These are phyloP conservation scores for Aquilaria agallochum DNA, from an alignment of 441 rosid genomes.

Conservation along the genomic window DNA sequence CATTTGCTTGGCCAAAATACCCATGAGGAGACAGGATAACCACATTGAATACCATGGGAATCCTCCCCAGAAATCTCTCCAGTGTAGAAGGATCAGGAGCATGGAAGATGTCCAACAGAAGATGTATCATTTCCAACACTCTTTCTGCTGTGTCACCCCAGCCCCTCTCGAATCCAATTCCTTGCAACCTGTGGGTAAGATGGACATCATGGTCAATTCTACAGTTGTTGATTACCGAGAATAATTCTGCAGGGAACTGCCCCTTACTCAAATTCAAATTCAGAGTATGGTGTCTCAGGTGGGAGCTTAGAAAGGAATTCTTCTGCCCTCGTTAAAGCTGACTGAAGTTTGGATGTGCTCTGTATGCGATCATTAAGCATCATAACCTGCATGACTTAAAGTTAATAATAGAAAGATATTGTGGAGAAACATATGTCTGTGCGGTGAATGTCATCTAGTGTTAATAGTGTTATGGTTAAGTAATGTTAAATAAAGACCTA, in stretches of 20 bases:
- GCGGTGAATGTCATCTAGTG: not conserved
- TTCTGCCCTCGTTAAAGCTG: constrained; percentile 74
- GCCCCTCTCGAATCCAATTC: constrained; percentile 96
- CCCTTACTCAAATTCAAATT: constrained; percentile 64
- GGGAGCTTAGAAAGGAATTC: constrained; percentile 76
- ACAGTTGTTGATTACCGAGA: too few relatives aligned
- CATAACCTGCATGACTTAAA: constrained; percentile 39
- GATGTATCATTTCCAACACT: constrained; percentile 76
- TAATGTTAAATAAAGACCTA: too few relatives aligned
- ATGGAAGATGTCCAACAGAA: constrained; percentile 87
- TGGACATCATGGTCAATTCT: too few relatives aligned
- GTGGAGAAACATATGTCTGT: too few relatives aligned
- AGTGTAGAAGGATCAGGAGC: constrained; percentile 94
- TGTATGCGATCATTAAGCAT: constrained; percentile 95
- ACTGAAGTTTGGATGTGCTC: constrained; percentile 58
- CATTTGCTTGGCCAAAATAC: constrained; percentile 98
- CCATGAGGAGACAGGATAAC: constrained; percentile 97
- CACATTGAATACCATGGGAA: constrained; percentile 93
- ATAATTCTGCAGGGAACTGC: not conserved
- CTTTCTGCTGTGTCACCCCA: constrained; percentile 92
- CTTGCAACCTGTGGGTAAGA: constrained; percentile 51
- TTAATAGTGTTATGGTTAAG: too few relatives aligned
- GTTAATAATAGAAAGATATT: too few relatives aligned
- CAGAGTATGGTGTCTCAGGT: constrained; percentile 58
- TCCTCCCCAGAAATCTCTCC: constrained; percentile 90